phyloP scores from a whole-genome alignment of 768 basidiomycete genomes.

The Trametes gibbosa region DNA sequence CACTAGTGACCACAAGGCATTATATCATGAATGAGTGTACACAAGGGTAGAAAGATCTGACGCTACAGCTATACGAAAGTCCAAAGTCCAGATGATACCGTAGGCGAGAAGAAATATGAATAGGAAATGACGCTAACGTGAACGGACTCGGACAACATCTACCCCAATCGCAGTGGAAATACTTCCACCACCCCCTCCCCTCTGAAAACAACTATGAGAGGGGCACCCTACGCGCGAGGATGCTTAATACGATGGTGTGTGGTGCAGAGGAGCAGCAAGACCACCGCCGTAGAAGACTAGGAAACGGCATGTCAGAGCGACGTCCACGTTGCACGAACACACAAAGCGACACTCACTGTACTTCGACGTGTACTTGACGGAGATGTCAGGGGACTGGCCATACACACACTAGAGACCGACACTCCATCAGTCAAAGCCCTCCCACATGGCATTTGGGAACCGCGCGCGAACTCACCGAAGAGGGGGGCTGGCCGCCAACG shows the following conservation, averaged over 20 bases:
- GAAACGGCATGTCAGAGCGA: background rate
- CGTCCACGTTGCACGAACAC: background rate
- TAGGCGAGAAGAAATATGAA: background rate
- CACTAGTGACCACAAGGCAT: background rate
- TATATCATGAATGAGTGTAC: background rate
- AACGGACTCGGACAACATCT: too few relatives aligned
- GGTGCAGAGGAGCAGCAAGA: background rate
- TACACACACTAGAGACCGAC: slow-evolving; percentile 21
- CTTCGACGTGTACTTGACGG: slow-evolving; percentile 27
- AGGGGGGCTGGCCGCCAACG: slow-evolving; percentile 34
- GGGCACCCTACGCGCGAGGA: too few relatives aligned
- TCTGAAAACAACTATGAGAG: too few relatives aligned
- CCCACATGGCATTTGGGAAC: background rate
- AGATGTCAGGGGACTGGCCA: slow-evolving; percentile 24
- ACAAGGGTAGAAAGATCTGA: background rate
- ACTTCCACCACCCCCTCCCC: background rate
- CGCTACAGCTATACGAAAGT: background rate
- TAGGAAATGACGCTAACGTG: background rate
- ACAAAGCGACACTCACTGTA: slow-evolving; percentile 16
- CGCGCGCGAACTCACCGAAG: slow-evolving; percentile 22
- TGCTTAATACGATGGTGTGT: background rate
- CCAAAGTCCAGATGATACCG: background rate
- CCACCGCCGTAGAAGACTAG: slow-evolving; percentile 22
- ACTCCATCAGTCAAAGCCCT: background rate
- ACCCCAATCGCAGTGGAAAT: too few relatives aligned